A percentile compares a stretch with the other conserved stretches of the same genome.
Conservation (phyloP, 495 filamentous ascomycete species). For the Penicillium cinerascens region DNA sequence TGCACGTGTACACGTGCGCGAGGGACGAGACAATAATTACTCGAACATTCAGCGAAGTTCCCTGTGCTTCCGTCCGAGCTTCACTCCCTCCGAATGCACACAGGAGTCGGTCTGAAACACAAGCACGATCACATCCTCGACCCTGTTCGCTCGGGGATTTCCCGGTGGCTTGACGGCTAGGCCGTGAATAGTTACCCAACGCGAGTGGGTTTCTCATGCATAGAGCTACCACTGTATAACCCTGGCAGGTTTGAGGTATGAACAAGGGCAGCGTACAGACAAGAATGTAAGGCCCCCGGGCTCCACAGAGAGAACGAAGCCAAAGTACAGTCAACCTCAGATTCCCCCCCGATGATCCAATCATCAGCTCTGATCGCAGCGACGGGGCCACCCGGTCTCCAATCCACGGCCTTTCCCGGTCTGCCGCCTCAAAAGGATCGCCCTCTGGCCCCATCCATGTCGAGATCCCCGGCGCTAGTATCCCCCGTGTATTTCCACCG, state of each 20-base stretch:
- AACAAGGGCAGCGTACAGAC: neutral
- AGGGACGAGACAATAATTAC: too few relatives aligned
- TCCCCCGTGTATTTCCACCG: neutral
- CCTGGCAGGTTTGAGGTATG: too few relatives aligned
- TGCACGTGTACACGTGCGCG: neutral
- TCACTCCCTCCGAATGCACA: neutral
- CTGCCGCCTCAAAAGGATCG: constrained; percentile 16
- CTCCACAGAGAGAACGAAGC: neutral
- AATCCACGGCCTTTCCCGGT: constrained; percentile 17
- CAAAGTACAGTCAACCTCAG: neutral
- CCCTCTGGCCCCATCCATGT: neutral
- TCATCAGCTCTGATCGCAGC: constrained; percentile 3
- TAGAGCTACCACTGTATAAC: neutral
- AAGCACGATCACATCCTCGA: neutral
- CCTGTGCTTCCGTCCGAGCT: neutral
- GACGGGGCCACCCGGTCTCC: constrained; percentile 15
- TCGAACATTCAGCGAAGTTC: too few relatives aligned
- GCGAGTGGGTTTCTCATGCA: neutral
- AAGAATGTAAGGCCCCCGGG: neutral
- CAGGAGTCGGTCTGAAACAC: neutral
- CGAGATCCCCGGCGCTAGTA: neutral
- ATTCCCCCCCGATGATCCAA: constrained; percentile 12
- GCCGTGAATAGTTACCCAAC: neutral
- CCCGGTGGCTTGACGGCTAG: neutral
- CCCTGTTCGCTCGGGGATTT: neutral